Evolutionary conservation across 1,139 yeast genomes (phyloP).

Genomic region (Yamadazyma spencermartinsiae): DNA sequence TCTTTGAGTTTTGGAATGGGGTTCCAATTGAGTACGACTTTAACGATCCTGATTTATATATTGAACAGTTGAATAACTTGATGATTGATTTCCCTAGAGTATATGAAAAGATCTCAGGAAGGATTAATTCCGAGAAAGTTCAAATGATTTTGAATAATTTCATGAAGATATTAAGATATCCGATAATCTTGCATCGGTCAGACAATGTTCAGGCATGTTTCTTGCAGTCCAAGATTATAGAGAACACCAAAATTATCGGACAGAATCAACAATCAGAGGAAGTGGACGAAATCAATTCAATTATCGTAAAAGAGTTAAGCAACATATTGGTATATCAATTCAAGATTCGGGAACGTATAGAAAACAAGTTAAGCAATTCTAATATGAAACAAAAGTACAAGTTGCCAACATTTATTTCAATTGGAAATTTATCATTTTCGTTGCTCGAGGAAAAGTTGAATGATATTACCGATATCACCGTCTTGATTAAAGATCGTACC

Average conservation of each 20-base stretch:
- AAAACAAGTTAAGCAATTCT: conserved; percentile 29
- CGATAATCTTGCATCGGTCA: conserved; percentile 51
- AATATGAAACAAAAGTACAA: conserved; percentile 35
- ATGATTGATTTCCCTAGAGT: conserved; percentile 52
- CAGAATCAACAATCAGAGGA: conserved; percentile 3
- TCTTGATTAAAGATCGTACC: conserved; percentile 48
- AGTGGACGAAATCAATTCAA: conserved; percentile 38
- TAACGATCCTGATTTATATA: conserved; percentile 47
- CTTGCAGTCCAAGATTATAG: conserved; percentile 53
- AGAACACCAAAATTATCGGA: conserved; percentile 31
- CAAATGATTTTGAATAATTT: conserved; percentile 43
- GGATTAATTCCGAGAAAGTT: conserved; percentile 33
- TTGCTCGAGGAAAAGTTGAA: conserved; percentile 39
- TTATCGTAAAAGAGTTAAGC: conserved; percentile 54
- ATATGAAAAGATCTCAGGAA: conserved; percentile 28
- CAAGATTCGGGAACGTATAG: conserved; percentile 56
- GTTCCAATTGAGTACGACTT: conserved; percentile 63
- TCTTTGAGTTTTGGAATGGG: conserved; percentile 65
- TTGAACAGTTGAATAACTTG: conserved; percentile 55
- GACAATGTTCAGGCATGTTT: conserved; percentile 54
- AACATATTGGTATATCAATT: conserved; percentile 57
- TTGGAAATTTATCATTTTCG: conserved; percentile 53
- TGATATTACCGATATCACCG: conserved; percentile 27
- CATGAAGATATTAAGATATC: conserved; percentile 65
- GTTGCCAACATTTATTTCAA: conserved; percentile 67